Evolutionary conservation across 202 grass and related monocot genomes (phyloP), one percentile per base, ranked within the genome.

Genomic region (Musa balbisiana): DNA sequence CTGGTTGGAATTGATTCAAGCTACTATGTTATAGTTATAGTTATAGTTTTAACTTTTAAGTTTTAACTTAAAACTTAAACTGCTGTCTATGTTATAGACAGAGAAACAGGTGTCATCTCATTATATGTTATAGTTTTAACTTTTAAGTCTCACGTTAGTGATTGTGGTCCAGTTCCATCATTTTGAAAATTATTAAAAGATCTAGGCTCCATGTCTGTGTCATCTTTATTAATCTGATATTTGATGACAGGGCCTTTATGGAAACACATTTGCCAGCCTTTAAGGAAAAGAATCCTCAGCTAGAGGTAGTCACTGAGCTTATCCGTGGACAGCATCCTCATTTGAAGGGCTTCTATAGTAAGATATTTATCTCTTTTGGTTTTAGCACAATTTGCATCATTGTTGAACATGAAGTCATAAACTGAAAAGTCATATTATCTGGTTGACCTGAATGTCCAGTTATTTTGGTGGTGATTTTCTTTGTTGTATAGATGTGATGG

Each of bases 301-400:
- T 98, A 82, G 88, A 98, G 33, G 85, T 94, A 8, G 79, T 92
- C 25, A 86, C 88, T 52, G 83, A 94, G 67, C 81, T 91, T 59
- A 84, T 89, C 33, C 88, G 91, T 15, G 87, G 91, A 55, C 94
- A 94, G 52, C 94, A 98, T 83, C 94, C 94, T 68, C 87, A 91
- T 76, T 80, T 98, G 86, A 89, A 94, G 81, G 94, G 81, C 84
- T 67, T 89, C 72, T 98, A 98, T 72, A 98, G 94, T 97, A 93
- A 97, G 86, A 68, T 71, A 16, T 52, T 20, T 51, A 55, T 79
- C 26, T 66, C 67, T 60, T 19, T 25, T 55, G 75, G 67, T 52
- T 58, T 53, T 15, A 69, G 21, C 25, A 50, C 33, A 13, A 8
- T 49, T 43, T 24, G 3, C 51, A 58, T 12, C 1, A 8, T 17